Base-by-base conservation (phyloP, 139 green algal genomes). In the Chlorella sp. region DNA sequence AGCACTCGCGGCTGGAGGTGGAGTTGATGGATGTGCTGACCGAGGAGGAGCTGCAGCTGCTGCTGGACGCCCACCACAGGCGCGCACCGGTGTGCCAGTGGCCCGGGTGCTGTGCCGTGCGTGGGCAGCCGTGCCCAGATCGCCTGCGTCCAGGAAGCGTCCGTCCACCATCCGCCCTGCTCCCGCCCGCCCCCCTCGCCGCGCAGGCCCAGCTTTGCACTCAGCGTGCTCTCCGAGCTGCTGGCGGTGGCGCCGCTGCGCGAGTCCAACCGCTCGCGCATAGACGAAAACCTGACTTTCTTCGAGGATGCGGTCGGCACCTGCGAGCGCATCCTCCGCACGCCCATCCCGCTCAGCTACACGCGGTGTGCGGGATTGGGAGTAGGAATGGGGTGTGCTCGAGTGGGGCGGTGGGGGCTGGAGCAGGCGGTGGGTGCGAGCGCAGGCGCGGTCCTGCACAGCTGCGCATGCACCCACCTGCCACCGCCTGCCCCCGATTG, bases 381-480 rank as follows among this genome's bases (percentile, higher is more conserved):
- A n/a, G n/a, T n/a, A n/a, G n/a, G n/a, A n/a, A n/a, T n/a, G n/a
- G n/a, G n/a, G n/a, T n/a, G n/a, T n/a, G n/a, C n/a, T n/a, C n/a
- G n/a, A n/a, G n/a, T n/a, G n/a, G n/a, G n/a, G n/a, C n/a, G n/a
- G n/a, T n/a, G n/a, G n/a, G n/a, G n/a, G n/a, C n/a, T n/a, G n/a
- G n/a, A n/a, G n/a, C n/a, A n/a, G n/a, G n/a, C n/a, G n/a, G n/a
- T n/a, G n/a, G n/a, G n/a, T n/a, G n/a, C n/a, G n/a, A n/a, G n/a
- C n/a, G n/a, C n/a, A n/a, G n/a, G n/a, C n/a, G n/a, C n/a, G n/a
- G n/a, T n/a, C n/a, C n/a, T n/a, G n/a, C n/a, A n/a, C n/a, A n/a
- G n/a, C n/a, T n/a, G n/a, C n/a, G n/a, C n/a, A n/a, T n/a, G n/a
- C 50, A 92, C 85, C 40, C 90, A 89, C 70, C 91, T 93, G 51